These are phyloP conservation scores for Apiotrichum mycotoxinovorans DNA, from an alignment of 1,284 basidiomycete genomes.

Conservation along the genomic window DNA sequence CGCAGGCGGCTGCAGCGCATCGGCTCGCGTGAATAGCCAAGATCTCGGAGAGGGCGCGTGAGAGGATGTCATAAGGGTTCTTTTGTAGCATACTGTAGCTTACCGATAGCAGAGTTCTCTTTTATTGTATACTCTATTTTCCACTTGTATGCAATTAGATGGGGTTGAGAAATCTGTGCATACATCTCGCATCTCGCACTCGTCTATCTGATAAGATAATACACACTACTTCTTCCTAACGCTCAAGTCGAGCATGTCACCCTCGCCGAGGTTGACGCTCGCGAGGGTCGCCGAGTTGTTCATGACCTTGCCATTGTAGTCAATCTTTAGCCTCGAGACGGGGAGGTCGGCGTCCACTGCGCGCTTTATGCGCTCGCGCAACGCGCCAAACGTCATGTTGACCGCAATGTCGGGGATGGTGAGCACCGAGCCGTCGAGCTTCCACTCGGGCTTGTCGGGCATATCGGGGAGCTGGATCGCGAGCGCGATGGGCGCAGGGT, in stretches of 20 bases:
- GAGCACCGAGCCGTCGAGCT: constrained; percentile 73
- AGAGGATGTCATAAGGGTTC: too few species aligned
- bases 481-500: constrained; percentile 81
- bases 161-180: too few species aligned
- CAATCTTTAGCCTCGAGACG: constrained; percentile 71
- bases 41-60: too few species aligned
- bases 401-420: constrained; percentile 75
- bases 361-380: constrained; percentile 78
- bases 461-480: constrained; percentile 74
- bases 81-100: too few species aligned
- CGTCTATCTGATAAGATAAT: not conserved
- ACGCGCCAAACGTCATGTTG: constrained; percentile 72
- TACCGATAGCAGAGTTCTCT: too few species aligned
- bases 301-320: constrained; percentile 74
- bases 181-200: not conserved
- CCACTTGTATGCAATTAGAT: too few species aligned
- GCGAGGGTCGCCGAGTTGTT: constrained; percentile 80
- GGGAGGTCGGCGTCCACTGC: constrained; percentile 69
- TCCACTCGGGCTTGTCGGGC: constrained; percentile 81
- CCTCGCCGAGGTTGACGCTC: constrained; percentile 81
- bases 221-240: constrained; percentile 59
- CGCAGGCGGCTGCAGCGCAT: too few species aligned
- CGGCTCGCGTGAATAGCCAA: too few species aligned
- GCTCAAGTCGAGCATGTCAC: constrained; percentile 70
- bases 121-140: too few species aligned